A percentile compares a stretch with the other conserved stretches of the same genome.
Conservation (phyloP, 1,284 basidiomycete genomes). For the Puccinia triticina region DNA sequence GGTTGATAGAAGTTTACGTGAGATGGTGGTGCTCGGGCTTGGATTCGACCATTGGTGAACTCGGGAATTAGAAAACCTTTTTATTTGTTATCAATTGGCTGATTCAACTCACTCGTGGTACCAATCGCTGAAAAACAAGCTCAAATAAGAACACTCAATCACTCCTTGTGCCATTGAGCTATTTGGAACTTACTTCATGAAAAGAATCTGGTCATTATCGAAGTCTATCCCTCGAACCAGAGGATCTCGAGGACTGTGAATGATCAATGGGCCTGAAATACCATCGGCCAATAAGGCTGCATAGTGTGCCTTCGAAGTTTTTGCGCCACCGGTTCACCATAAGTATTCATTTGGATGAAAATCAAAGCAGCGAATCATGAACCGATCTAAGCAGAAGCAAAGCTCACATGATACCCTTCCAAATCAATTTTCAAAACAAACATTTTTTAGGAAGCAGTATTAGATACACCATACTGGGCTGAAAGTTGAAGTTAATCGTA, state of each 20-base stretch:
- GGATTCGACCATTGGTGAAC: neutral
- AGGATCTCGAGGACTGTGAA: constrained; percentile 56
- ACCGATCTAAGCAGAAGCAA: neutral
- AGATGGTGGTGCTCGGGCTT: constrained; percentile 12
- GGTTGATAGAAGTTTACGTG: constrained; percentile 50
- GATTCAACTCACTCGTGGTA: constrained; percentile 28
- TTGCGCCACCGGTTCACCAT: neutral
- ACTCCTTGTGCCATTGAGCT: neutral
- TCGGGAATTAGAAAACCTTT: neutral
- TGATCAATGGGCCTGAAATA: constrained; percentile 56
- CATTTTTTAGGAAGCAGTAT: no score
- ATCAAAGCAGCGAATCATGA: neutral
- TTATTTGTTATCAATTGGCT: neutral
- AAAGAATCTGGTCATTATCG: constrained; percentile 33
- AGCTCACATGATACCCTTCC: constrained; percentile 45
- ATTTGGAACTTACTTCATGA: constrained; percentile 6
- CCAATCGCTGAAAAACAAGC: constrained; percentile 30
- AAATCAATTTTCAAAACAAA: neutral
- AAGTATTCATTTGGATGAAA: neutral
- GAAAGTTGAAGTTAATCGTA: neutral
- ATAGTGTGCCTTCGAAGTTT: constrained; percentile 56
- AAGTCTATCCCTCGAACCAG: constrained; percentile 45
- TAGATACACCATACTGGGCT: neutral
- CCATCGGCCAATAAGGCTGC: constrained; percentile 58
- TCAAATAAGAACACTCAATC: neutral